A percentile compares a stretch with the other conserved stretches of the same genome.
Conservation (phyloP, 371 early-diverging fungal species). For the Fennellomyces sp. region DNA sequence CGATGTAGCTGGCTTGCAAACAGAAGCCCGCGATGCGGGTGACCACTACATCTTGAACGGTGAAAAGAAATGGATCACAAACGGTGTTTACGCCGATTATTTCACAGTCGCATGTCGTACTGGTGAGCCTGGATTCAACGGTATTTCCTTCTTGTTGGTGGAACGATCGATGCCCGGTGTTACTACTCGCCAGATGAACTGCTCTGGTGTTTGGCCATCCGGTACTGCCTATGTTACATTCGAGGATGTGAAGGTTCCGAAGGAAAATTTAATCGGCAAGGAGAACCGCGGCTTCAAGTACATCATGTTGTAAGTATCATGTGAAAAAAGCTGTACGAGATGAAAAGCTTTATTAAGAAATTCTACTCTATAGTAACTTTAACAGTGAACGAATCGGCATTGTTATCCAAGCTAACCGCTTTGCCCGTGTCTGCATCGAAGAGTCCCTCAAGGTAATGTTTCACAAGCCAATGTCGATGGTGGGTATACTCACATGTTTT, state of each 20-base stretch:
- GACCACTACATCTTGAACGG: constrained; percentile 74
- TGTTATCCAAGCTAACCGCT: constrained; percentile 80
- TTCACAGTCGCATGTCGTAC: constrained; percentile 74
- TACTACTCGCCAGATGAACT: constrained; percentile 78
- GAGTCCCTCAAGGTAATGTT: constrained; percentile 72
- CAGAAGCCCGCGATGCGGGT: constrained; percentile 68
- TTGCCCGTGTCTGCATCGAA: constrained; percentile 88
- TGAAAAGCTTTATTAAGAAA: not conserved
- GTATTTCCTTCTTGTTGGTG: constrained; percentile 76
- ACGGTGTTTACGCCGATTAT: constrained; percentile 85
- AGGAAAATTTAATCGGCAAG: constrained; percentile 81
- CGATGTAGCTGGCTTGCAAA: constrained; percentile 81
- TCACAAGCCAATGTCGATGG: too few species aligned
- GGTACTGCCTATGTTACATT: constrained; percentile 78
- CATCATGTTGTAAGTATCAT: constrained; percentile 51
- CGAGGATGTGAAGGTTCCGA: constrained; percentile 89
- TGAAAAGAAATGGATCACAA: constrained; percentile 89
- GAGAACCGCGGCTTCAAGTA: constrained; percentile 88
- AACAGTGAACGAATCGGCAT: constrained; percentile 83
- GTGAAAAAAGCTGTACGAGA: not conserved
- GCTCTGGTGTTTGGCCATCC: constrained; percentile 75
- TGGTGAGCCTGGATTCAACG: constrained; percentile 82
- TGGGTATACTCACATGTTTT: not conserved
- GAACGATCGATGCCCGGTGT: constrained; percentile 85
- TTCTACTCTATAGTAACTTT: constrained; percentile 51